Evolutionary conservation across 2,329 filamentous ascomycete genomes (phyloP), one percentile per base, ranked within the genome.

Genomic region (Paracamarosporium sp.): DNA sequence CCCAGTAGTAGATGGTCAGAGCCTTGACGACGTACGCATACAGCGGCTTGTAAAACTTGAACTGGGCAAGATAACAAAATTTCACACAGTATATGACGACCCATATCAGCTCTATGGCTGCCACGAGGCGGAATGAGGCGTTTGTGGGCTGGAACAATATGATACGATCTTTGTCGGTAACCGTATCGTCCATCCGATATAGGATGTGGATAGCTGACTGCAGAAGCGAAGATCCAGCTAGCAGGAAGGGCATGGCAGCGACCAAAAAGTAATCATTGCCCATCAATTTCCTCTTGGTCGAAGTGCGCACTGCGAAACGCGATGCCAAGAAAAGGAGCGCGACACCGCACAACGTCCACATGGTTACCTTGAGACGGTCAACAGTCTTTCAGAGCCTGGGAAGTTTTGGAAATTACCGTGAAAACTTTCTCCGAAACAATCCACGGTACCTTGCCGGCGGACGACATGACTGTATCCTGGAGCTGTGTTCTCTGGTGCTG

Each of bases 31-130:
- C 53, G 53, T 64, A 67, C 4, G 64, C 60, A 55, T 65, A 65
- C 13, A 61, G 64, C 7, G 64, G 61, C 47, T 63, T 63, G 40
- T 65, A 54, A 40, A 65, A 63, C 33, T 65, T 65, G 48, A 67
- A 67, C 36, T 64, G 60, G 3, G 62, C 53, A 25, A 65, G 46
- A 30, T 64, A 67, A 40, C 60, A 63, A 27, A 62, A 63, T 36
- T 67, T 67, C 28, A 65, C 64, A 33, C 54, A 60, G 48, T 62
- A 67, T 5, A 65, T 64, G 22, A 48, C 31, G 38, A 60, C 47
- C 64, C 64, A 67, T 12, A 62, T 44, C 36, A 65, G 40, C 31
- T 65, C 62, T n/a, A 67, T 53, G n/a, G 56, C 52, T 25, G 64
- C 59, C 31, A 55, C 57, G 40, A 67, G 46, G 11, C 62, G 58